phyloP scores from a whole-genome alignment of 2,329 filamentous ascomycete species.

The Fusarium zealandicum region DNA sequence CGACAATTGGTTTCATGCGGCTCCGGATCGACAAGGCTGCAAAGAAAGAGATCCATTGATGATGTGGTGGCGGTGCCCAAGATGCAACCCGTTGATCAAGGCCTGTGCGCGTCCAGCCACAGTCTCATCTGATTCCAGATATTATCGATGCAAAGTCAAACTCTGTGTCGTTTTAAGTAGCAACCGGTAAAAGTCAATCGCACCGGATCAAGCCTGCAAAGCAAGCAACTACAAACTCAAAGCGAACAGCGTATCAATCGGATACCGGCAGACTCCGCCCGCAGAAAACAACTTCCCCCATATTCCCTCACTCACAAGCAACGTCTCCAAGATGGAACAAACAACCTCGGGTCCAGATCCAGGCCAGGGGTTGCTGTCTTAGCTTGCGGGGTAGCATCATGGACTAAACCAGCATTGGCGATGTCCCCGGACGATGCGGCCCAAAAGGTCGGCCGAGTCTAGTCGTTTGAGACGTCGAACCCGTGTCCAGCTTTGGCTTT shows the following conservation, averaged over 20 bases:
- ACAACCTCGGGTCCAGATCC: slow-evolving; percentile 19
- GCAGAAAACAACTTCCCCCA: background rate
- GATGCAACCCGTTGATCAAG: too few species aligned
- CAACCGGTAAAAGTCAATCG: too few species aligned
- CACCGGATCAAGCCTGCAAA: too few species aligned
- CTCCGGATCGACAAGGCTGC: too few species aligned
- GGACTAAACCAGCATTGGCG: slow-evolving; percentile 30
- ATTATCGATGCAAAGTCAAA: too few species aligned
- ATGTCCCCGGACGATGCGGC: slow-evolving; percentile 11
- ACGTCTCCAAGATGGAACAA: slow-evolving; percentile 6
- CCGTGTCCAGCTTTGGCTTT: slow-evolving; percentile 14
- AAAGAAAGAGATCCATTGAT: too few species aligned
- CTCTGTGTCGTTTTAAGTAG: too few species aligned
- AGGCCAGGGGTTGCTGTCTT: background rate
- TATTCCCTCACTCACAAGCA: slow-evolving; percentile 5
- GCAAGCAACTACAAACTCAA: background rate
- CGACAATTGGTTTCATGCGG: too few species aligned
- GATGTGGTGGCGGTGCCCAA: too few species aligned
- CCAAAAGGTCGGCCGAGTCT: slow-evolving; percentile 2
- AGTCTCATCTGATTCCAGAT: too few species aligned
- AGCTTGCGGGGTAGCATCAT: slow-evolving; percentile 26
- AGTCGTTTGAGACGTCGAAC: background rate
- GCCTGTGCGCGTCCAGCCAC: too few species aligned
- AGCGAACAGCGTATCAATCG: background rate
- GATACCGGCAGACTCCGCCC: background rate